Evolutionary conservation across 2,329 filamentous ascomycete species (phyloP).

Genomic region (Aspergillus hortae): DNA sequence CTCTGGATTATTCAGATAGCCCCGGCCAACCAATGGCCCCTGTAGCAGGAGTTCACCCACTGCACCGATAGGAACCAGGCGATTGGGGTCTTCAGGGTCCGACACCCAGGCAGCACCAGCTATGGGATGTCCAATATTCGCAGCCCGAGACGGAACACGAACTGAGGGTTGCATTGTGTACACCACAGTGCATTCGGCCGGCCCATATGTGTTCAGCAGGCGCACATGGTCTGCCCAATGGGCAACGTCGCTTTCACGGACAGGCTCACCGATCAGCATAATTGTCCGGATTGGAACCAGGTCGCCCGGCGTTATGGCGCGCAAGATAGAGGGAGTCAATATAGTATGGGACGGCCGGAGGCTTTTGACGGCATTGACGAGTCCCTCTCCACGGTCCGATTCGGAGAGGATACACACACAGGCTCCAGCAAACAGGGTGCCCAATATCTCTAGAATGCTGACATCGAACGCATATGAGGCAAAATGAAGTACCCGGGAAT

Average conservation of each 20-base stretch:
- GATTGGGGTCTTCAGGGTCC: background rate
- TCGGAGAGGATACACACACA: slow-evolving; percentile 10
- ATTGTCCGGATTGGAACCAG: background rate
- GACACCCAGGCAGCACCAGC: background rate
- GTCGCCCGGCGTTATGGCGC: background rate
- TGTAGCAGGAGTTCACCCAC: slow-evolving; percentile 9
- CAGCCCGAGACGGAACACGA: background rate
- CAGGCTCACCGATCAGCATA: background rate
- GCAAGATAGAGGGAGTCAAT: slow-evolving; percentile 4
- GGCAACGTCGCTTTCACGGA: background rate
- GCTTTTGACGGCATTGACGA: background rate
- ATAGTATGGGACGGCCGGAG: background rate
- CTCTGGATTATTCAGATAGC: slow-evolving; percentile 6
- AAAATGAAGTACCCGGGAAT: slow-evolving; percentile 39
- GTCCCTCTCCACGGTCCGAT: slow-evolving; percentile 1
- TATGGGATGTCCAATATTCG: background rate
- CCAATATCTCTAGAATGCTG: slow-evolving; percentile 40
- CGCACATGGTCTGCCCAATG: background rate
- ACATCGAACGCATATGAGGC: slow-evolving; percentile 35
- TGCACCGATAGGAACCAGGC: slow-evolving; percentile 4
- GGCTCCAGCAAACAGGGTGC: slow-evolving; percentile 1
- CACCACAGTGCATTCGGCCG: background rate
- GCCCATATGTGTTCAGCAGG: slow-evolving; percentile 3
- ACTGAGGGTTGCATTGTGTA: background rate
- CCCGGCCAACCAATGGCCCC: slow-evolving; percentile 1